Percentiles rank a stretch among this genome's conserved stretches.
Evolutionary conservation across 129 eudicot species (phyloP).

Genomic region (Lactuca sativa): DNA sequence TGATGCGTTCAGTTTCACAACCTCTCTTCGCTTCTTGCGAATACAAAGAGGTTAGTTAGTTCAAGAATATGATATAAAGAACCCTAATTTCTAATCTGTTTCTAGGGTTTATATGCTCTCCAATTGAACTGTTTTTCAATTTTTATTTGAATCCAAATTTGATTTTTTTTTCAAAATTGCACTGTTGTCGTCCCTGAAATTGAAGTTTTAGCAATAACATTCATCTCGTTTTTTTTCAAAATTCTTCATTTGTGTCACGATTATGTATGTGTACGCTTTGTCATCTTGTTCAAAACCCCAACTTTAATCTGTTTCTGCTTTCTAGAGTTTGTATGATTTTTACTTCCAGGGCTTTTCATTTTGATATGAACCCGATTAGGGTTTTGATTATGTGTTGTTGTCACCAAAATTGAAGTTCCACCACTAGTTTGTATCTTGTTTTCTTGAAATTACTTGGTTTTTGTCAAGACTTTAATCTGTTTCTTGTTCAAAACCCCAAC

Average conservation of each 20-base stretch:
- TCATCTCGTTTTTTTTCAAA: not conserved
- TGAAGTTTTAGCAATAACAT: not conserved
- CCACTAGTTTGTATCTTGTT: too few relatives aligned
- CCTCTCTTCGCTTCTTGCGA: slow-evolving; percentile 58
- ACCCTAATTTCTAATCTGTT: not conserved
- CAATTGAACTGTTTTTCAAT: not conserved
- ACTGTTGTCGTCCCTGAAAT: too few relatives aligned
- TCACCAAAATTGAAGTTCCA: too few relatives aligned
- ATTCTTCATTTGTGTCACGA: not conserved
- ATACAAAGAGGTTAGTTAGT: slow-evolving; percentile 47
- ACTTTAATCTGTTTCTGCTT: too few relatives aligned
- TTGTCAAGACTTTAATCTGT: too few relatives aligned
- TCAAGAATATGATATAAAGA: not conserved
- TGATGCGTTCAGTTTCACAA: slow-evolving; percentile 64
- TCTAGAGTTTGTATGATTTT: too few relatives aligned
- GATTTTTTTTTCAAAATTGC: too few relatives aligned
- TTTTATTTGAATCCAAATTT: slow-evolving; percentile 10
- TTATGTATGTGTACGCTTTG: not conserved
- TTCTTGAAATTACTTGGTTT: not conserved
- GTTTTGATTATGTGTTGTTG: not conserved
- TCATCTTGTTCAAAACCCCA: too few relatives aligned
- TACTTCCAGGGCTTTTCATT: too few relatives aligned
- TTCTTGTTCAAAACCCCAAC: too few relatives aligned
- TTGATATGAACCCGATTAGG: not conserved
- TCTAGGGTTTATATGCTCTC: not conserved